These are phyloP conservation scores for Metschnikowia reukaufii DNA, from an alignment of 805 yeast species.

Conservation along the genomic window DNA sequence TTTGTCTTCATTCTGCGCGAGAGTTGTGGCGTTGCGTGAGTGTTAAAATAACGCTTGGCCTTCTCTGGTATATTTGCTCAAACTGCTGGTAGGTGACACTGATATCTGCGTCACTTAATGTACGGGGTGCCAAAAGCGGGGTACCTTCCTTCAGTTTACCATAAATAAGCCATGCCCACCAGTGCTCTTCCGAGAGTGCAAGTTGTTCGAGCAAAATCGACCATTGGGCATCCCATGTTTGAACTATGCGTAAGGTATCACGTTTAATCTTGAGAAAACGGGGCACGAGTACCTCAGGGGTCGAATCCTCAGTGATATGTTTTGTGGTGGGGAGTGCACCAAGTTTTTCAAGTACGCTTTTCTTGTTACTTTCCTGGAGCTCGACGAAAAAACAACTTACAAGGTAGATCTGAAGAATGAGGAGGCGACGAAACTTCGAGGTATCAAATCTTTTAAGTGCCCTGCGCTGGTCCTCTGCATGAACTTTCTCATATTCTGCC, in stretches of 20 bases:
- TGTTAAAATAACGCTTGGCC: conserved; percentile 40
- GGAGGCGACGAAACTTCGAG: conserved; percentile 27
- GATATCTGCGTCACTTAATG: conserved; percentile 25
- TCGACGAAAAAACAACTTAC: conserved; percentile 33
- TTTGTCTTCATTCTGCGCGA: conserved; percentile 38
- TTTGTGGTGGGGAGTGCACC: conserved; percentile 32
- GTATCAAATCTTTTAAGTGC: conserved; percentile 27
- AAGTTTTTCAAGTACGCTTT: conserved; percentile 21
- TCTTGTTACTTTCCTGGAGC: conserved; percentile 25
- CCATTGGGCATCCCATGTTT: conserved; percentile 27
- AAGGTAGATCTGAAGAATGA: conserved; percentile 33
- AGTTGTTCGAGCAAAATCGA: conserved; percentile 30
- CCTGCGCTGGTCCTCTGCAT: conserved; percentile 26
- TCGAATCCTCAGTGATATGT: conserved; percentile 37
- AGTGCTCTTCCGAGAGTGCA: conserved; percentile 28
- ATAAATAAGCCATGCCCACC: conserved; percentile 44
- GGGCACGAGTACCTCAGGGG: conserved; percentile 25
- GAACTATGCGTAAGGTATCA: conserved; percentile 25
- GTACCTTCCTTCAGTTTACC: conserved; percentile 34
- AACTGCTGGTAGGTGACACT: conserved; percentile 19
- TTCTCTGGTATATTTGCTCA: conserved; percentile 27
- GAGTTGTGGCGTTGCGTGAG: conserved; percentile 43
- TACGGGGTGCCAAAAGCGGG: conserved; percentile 26
- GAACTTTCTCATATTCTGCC: conserved; percentile 17
- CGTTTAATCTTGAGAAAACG: conserved; percentile 27